Percentiles rank a stretch among this genome's conserved stretches.
Conservation (phyloP, 2,329 filamentous ascomycete species). For the Calonectria naviculata region DNA sequence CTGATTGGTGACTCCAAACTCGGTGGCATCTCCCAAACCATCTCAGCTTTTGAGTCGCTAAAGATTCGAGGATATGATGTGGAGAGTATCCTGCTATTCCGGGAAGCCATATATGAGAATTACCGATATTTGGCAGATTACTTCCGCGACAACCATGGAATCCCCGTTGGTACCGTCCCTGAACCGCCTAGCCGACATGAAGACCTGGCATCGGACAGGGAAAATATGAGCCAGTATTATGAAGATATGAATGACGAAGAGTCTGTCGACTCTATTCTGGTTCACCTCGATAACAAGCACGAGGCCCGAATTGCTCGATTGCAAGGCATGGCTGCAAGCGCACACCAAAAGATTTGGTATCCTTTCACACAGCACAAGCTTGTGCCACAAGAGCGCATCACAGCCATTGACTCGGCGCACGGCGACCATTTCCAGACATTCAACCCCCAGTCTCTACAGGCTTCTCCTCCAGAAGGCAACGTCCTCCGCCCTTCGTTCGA, state of each 20-base stretch:
- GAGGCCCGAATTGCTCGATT: slow-evolving; percentile 66
- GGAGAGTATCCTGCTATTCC: slow-evolving; percentile 75
- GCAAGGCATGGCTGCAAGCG: slow-evolving; percentile 69
- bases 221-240: slow-evolving; percentile 75
- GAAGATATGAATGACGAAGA: slow-evolving; percentile 52
- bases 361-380: slow-evolving; percentile 85
- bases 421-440: slow-evolving; percentile 81
- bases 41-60: slow-evolving; percentile 84
- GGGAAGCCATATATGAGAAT: slow-evolving; percentile 74
- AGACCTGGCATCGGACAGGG: slow-evolving; percentile 58
- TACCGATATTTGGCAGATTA: slow-evolving; percentile 74
- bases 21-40: slow-evolving; percentile 83
- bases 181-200: slow-evolving; percentile 65
- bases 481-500: slow-evolving; percentile 73
- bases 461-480: not conserved
- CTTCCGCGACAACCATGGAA: slow-evolving; percentile 68
- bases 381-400: slow-evolving; percentile 70
- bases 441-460: slow-evolving; percentile 6
- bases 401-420: slow-evolving; percentile 82
- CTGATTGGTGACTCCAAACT: slow-evolving; percentile 81
- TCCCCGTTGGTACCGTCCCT: slow-evolving; percentile 68
- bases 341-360: slow-evolving; percentile 80
- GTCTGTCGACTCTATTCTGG: slow-evolving; percentile 57
- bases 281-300: slow-evolving; percentile 65
- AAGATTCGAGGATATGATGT: slow-evolving; percentile 83